Base-by-base conservation (phyloP, 2,329 filamentous ascomycete genomes). In the Parasarocladium wereldwijsianum region DNA sequence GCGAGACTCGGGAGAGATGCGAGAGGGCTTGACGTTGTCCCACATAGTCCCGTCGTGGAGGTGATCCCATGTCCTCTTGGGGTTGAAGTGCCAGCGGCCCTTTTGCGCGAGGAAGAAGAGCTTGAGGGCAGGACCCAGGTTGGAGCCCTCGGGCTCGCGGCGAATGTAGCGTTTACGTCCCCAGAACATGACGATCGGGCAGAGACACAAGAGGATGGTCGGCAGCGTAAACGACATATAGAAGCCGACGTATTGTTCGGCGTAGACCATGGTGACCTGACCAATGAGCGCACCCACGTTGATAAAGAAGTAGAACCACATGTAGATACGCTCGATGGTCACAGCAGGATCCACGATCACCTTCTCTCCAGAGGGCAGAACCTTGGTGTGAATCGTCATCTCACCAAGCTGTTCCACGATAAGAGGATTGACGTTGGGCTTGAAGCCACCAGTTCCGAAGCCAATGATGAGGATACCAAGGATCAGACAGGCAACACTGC, bases 171-270 rank as follows among this genome's bases (percentile, higher is more conserved):
- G 51, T 22, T 61, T 61, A 24, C 70, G 68, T 29, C 66, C 65
- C 49, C 66, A 67, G 28, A 66, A 44, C 43, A 84, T 60, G 11
- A 83, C 64, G 2, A 66, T 19, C 0, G 78, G 78, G 41, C 71
- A 78, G 23, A 70, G 31, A 34, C 62, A 60, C 45, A 81, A 72
- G 46, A 82, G 55, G 37, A 68, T 45, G 0, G 76, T 82, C 2
- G 79, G 79, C 2, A 85, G 60, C 4, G 74, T 54, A 50, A 61
- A 85, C 0, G 76, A 65, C 12, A 82, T 63, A 67, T 70, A 85
- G 54, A 81, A 84, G 7, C 80, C 80, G 23, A 83, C 64, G 34
- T 81, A 77, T 41, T 78, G 71, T 52, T 83, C 78, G 1, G 71
- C 70, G 43, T 81, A 84, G 3, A 72, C 72, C 71, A 78, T 80